Evolutionary conservation across 2,329 filamentous ascomycete genomes (phyloP).

Genomic region (Neofusicoccum umdonicola): DNA sequence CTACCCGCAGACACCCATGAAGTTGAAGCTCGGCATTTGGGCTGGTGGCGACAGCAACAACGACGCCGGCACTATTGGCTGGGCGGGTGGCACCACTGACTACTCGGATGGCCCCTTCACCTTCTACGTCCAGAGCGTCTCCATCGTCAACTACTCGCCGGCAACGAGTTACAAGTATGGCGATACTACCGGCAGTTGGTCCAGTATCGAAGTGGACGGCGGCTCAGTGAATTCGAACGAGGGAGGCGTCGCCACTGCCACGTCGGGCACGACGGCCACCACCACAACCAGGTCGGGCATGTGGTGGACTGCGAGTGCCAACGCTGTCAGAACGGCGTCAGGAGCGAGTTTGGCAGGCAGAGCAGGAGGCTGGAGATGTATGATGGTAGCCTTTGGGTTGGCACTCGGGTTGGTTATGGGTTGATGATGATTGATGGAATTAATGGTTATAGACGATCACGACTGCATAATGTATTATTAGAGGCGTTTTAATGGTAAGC

Average conservation of each 20-base stretch:
- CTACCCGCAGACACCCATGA: conserved; percentile 73
- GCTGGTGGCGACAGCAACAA: conserved; percentile 41
- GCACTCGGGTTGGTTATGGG: neutral
- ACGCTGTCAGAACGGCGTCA: neutral
- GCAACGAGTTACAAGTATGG: conserved; percentile 43
- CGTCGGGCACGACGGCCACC: neutral
- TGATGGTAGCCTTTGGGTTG: neutral
- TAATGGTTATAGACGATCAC: neutral
- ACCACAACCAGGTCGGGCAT: conserved; percentile 1
- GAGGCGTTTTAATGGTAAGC: neutral
- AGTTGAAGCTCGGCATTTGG: conserved; percentile 37
- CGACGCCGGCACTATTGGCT: conserved; percentile 55
- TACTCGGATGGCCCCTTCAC: conserved; percentile 41
- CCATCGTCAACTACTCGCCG: conserved; percentile 47
- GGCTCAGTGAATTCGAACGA: conserved; percentile 19
- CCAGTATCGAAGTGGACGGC: conserved; percentile 40
- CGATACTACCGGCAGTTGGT: conserved; percentile 41
- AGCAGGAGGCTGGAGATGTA: neutral
- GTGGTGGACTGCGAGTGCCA: conserved; percentile 17
- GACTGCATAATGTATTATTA: neutral
- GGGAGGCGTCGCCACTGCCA: neutral
- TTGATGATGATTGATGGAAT: neutral
- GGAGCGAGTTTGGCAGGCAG: neutral
- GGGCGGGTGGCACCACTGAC: conserved; percentile 58
- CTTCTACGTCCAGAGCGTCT: conserved; percentile 46